Evolutionary conservation across 1,284 basidiomycete genomes (phyloP), one percentile per base, ranked within the genome.

Genomic region (Pterulicium gracile): DNA sequence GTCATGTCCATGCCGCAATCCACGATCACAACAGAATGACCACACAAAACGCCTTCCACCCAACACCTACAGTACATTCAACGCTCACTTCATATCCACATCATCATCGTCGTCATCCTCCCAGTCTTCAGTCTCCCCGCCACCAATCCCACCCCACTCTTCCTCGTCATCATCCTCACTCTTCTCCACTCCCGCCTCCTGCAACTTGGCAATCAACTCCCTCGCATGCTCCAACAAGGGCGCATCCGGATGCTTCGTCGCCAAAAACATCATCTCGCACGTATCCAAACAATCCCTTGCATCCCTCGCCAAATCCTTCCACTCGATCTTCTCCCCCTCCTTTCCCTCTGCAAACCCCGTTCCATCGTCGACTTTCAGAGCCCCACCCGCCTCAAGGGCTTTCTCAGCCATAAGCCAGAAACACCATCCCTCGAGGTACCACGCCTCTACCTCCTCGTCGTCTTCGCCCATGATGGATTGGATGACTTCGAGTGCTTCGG

Each of bases 341-440:
- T 22, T 20, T 21, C 42, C 42, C 20, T 19, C 20, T 4, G 18
- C 20, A 10, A 15, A 34, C 10, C 12, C 10, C 15, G 10, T 34
- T 15, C 5, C 15, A n/a, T 32, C 27, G 27, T 10, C 27, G 27
- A 32, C 27, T 32, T 78, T 78, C 3, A 78, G 62, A 35, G 70
- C 73, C 13, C 67, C 71, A n/a, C 72, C 75, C 23, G 62, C 71
- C 51, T 79, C 77, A 50, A 74, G 71, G 14, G 75, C 74, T 50
- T 77, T 72, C 57, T 87, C 80, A 0, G 76, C 73, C 75, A 82
- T 79, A 36, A 94, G 68, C 67, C 81, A 90, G 72, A 90, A 92
- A 49, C 88, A 85, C 89, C 91, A 94, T 45, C 91, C 93, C 60
- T 93, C 88, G n/a, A 95, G 75, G 61, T 96, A 96, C 77, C 91